phyloP scores from a whole-genome alignment of 345 rosid genomes.

The Streptanthus diversifolius region DNA sequence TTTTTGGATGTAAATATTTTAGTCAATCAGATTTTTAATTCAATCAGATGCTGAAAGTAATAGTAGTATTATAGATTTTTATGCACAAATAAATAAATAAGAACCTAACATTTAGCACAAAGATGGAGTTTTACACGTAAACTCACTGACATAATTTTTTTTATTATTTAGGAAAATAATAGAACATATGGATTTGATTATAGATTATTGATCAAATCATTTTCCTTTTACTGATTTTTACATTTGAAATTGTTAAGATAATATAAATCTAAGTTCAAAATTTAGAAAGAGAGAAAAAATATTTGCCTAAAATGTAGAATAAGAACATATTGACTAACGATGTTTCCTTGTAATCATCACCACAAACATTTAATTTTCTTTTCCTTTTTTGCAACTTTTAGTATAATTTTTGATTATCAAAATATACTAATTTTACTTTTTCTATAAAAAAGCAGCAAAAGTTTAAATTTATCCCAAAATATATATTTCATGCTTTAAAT shows the following conservation, averaged over 20 bases:
- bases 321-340: background rate
- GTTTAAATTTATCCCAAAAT: no score
- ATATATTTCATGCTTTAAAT: no score
- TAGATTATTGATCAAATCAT: background rate
- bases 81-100: no score
- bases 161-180: no score
- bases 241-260: no score
- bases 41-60: no score
- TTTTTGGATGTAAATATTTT: no score
- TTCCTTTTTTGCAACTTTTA: background rate
- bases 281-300: background rate
- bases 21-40: no score
- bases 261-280: background rate
- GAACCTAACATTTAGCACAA: background rate
- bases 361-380: background rate
- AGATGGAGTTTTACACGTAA: background rate
- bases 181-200: background rate
- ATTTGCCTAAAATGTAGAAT: background rate
- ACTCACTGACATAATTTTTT: background rate
- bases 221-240: no score
- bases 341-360: background rate
- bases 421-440: background rate
- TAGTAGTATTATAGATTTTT: no score
- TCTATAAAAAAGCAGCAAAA: background rate
- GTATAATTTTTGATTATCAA: background rate